Conservation (phyloP, 345 rosid species). For the Raphanus sativus region DNA sequence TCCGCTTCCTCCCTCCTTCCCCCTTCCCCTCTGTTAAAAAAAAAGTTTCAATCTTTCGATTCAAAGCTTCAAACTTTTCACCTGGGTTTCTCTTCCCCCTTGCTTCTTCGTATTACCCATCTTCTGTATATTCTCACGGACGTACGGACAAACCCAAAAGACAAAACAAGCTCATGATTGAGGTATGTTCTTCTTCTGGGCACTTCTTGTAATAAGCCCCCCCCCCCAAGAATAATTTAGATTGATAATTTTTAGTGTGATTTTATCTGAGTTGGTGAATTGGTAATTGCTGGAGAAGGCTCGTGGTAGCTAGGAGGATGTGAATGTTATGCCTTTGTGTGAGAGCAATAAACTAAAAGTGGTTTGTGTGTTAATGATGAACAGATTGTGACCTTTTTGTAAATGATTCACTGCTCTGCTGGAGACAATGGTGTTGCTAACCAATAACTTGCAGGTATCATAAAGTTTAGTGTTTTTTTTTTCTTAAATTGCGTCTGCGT, state of each 20-base stretch:
- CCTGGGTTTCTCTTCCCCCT: neutral
- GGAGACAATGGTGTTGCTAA: slow-evolving; percentile 81
- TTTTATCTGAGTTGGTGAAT: neutral
- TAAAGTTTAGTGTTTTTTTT: neutral
- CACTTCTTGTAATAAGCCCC: neutral
- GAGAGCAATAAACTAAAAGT: neutral
- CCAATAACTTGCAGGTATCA: slow-evolving; percentile 79
- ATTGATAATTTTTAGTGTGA: neutral
- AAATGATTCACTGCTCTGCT: slow-evolving; percentile 60
- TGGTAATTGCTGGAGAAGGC: neutral
- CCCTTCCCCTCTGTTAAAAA: neutral
- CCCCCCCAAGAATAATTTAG: too few relatives aligned
- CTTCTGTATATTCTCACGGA: neutral
- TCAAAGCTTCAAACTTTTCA: neutral
- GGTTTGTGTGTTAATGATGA: neutral
- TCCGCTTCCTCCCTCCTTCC: slow-evolving; percentile 14
- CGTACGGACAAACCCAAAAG: slow-evolving; percentile 17
- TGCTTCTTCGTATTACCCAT: neutral
- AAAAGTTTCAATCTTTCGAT: slow-evolving; percentile 20
- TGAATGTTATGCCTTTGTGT: neutral
- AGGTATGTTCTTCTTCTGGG: slow-evolving; percentile 27
- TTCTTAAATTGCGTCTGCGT: neutral
- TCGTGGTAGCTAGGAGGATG: neutral
- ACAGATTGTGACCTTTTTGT: slow-evolving; percentile 37
- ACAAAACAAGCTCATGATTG: slow-evolving; percentile 36